Conservation (phyloP, 1,284 basidiomycete genomes). For the Boletus smithii region DNA sequence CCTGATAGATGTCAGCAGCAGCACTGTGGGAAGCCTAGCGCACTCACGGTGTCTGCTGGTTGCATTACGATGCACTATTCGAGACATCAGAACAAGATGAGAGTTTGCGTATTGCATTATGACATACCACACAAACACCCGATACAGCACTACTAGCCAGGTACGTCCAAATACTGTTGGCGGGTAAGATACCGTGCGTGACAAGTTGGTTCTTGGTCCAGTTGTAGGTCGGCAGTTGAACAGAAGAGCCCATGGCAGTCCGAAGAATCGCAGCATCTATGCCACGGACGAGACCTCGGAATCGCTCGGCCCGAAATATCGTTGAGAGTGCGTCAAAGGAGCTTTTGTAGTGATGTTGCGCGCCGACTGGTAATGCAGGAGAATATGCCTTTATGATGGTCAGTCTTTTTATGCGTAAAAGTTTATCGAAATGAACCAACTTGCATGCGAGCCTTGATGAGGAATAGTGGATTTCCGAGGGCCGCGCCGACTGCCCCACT, state of each 20-base stretch:
- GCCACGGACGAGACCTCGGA: conserved; percentile 81
- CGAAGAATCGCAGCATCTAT: conserved; percentile 92
- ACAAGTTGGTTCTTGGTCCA: conserved; percentile 82
- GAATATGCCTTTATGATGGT: conserved; percentile 72
- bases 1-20: conserved; percentile 42
- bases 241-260: conserved; percentile 91
- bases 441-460: conserved; percentile 98
- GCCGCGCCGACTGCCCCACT: conserved; percentile 90
- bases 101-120: not conserved
- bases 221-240: conserved; percentile 94
- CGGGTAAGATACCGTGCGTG: conserved; percentile 58
- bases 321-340: conserved; percentile 78
- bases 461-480: conserved; percentile 91
- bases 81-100: conserved; percentile 3
- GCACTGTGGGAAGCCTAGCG: not conserved
- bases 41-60: conserved; percentile 76
- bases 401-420: not conserved
- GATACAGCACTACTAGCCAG: conserved; percentile 86
- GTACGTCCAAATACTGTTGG: conserved; percentile 84
- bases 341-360: conserved; percentile 88
- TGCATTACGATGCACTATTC: conserved; percentile 82
- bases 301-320: conserved; percentile 76
- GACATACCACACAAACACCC: conserved; percentile 84
- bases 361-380: conserved; percentile 88
- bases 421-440: conserved; percentile 40